Conservation (phyloP, 345 rosid genomes). For the Gynandropsis gynandra region DNA sequence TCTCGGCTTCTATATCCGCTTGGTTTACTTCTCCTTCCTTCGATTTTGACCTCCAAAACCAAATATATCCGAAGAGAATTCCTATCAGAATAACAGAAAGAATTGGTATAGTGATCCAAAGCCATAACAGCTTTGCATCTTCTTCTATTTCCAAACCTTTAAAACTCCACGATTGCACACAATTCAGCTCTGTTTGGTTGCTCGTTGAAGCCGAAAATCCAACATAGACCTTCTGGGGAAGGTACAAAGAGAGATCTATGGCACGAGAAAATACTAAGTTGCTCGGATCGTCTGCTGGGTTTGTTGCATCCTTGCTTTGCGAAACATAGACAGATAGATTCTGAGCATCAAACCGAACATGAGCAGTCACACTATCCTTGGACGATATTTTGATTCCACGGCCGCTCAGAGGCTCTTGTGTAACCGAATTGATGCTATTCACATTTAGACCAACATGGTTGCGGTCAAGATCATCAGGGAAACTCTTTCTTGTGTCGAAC, state of each 20-base stretch:
- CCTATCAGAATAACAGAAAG: conserved; percentile 12
- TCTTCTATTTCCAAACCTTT: conserved; percentile 25
- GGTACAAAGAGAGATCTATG: conserved; percentile 40
- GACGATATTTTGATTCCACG: conserved; percentile 25
- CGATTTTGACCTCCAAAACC: conserved; percentile 29
- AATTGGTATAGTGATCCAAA: conserved; percentile 26
- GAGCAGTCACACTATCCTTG: conserved; percentile 14
- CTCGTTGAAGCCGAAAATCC: conserved; percentile 71
- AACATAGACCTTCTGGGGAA: conserved; percentile 42
- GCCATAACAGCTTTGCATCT: conserved; percentile 18
- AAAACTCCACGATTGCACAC: conserved; percentile 59
- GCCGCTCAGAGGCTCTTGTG: conserved; percentile 35
- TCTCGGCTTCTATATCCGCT: conserved; percentile 52
- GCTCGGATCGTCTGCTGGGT: background rate
- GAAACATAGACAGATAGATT: conserved; percentile 42
- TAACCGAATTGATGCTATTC: conserved; percentile 34
- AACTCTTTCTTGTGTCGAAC: conserved; percentile 62
- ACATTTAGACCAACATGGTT: conserved; percentile 66
- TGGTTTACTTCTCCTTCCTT: conserved; percentile 13
- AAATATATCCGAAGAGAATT: conserved; percentile 1
- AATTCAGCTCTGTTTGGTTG: conserved; percentile 34
- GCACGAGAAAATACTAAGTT: conserved; percentile 31
- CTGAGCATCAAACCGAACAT: conserved; percentile 37
- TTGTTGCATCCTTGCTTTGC: conserved; percentile 6
- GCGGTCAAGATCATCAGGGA: conserved; percentile 39